A percentile compares a stretch with the other conserved stretches of the same genome.
These are phyloP conservation scores for Passiflora organensis DNA, from an alignment of 345 rosid genomes.

Conservation along the genomic window DNA sequence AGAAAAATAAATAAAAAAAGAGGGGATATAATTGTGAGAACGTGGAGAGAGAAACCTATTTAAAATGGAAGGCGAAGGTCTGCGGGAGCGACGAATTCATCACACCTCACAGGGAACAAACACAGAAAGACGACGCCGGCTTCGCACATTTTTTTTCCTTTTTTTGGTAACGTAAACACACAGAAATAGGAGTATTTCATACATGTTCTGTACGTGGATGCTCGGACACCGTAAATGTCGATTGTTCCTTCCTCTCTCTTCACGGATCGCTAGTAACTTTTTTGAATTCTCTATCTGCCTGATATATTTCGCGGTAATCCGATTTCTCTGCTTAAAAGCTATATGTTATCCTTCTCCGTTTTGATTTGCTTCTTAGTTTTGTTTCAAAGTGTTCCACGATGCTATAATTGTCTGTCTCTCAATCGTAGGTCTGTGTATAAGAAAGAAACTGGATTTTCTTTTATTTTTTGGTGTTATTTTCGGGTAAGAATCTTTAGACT, in stretches of 20 bases:
- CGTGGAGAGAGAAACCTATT: constrained; percentile 3
- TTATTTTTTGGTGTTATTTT: neutral
- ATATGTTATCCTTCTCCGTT: neutral
- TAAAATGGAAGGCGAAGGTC: constrained; percentile 7
- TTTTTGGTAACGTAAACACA: neutral
- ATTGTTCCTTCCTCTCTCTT: neutral
- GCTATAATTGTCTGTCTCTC: neutral
- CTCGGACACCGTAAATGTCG: constrained; percentile 2
- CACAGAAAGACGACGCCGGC: neutral
- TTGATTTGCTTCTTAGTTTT: neutral
- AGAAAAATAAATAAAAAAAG: neutral
- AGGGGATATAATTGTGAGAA: neutral
- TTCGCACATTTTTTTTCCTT: neutral
- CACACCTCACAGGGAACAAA: neutral
- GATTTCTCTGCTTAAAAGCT: constrained; percentile 25
- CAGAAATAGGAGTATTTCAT: neutral
- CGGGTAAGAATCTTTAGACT: neutral
- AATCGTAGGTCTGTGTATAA: neutral
- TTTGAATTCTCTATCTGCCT: constrained; percentile 6
- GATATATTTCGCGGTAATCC: constrained; percentile 25
- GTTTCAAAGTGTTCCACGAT: neutral
- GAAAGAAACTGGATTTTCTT: no score
- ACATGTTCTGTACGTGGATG: no score
- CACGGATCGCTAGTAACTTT: constrained; percentile 16
- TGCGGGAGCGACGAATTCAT: no score